These are phyloP conservation scores for Atkinsonella hypoxylon DNA, from an alignment of 2,329 filamentous ascomycete species.

Conservation along the genomic window DNA sequence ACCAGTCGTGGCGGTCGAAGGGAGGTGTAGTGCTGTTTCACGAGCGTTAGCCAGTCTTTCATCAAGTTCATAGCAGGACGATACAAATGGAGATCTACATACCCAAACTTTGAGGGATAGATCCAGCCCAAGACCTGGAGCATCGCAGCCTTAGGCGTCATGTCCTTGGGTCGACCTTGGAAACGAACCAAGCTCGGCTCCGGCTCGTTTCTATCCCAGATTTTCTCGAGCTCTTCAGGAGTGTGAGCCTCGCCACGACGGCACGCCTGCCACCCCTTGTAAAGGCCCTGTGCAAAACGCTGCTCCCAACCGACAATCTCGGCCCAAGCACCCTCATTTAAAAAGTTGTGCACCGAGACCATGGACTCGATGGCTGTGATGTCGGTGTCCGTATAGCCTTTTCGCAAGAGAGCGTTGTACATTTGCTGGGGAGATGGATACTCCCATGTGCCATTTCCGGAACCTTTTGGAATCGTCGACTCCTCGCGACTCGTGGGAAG, in stretches of 20 bases:
- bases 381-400: slow-evolving; percentile 91
- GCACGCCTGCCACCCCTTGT: slow-evolving; percentile 61
- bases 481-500: slow-evolving; percentile 72
- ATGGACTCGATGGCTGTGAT: slow-evolving; percentile 89
- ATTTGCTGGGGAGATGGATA: slow-evolving; percentile 98
- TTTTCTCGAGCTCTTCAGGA: slow-evolving; percentile 30
- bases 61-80: neutral
- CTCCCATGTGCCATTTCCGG: slow-evolving; percentile 76
- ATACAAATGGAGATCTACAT: slow-evolving; percentile 19
- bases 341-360: slow-evolving; percentile 95
- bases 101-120: slow-evolving; percentile 72
- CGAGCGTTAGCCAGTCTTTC: slow-evolving; percentile 2
- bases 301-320: slow-evolving; percentile 93
- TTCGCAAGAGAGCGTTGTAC: slow-evolving; percentile 96
- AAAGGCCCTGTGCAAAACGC: slow-evolving; percentile 65
- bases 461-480: slow-evolving; percentile 84
- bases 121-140: slow-evolving; percentile 67
- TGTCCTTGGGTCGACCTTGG: slow-evolving; percentile 76
- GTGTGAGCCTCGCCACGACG: slow-evolving; percentile 58
- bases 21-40: slow-evolving; percentile 59
- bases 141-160: slow-evolving; percentile 85
- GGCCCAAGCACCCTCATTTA: slow-evolving; percentile 94
- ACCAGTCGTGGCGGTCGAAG: slow-evolving; percentile 98
- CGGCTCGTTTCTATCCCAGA: slow-evolving; percentile 39
- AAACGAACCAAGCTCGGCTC: slow-evolving; percentile 74